Percentiles rank a stretch among this genome's conserved stretches.
These are phyloP conservation scores for Carex pumila DNA, from an alignment of 176 grass and related monocot species.

Conservation along the genomic window DNA sequence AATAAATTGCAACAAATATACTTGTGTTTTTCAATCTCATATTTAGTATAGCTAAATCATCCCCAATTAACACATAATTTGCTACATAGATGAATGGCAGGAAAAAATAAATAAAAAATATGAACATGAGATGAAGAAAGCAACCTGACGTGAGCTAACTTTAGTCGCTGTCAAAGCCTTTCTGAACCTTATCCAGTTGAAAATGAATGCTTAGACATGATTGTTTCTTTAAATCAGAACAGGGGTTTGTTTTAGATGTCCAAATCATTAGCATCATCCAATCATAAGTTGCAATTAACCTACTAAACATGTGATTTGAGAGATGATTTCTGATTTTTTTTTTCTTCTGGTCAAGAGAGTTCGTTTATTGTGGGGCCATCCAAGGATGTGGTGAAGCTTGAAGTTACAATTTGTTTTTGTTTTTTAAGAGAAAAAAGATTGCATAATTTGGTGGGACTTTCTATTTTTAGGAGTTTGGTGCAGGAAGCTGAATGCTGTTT, in stretches of 20 bases:
- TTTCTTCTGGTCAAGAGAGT: background rate
- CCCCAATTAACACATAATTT: background rate
- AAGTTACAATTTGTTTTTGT: background rate
- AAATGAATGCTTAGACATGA: conserved; percentile 12
- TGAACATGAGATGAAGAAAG: conserved; percentile 11
- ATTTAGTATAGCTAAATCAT: background rate
- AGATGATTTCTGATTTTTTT: background rate
- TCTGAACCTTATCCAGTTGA: conserved; percentile 16
- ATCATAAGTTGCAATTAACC: conserved; percentile 20
- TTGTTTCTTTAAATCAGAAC: conserved; percentile 11
- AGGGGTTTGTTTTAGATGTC: conserved; percentile 2
- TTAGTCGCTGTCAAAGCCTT: conserved; percentile 20
- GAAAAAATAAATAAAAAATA: background rate
- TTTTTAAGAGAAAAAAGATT: background rate
- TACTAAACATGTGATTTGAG: conserved; percentile 7
- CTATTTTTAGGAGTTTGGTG: background rate
- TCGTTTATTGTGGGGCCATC: conserved; percentile 1
- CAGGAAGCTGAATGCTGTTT: background rate
- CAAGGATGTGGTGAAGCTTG: background rate
- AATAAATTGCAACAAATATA: background rate
- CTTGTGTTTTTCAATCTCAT: background rate
- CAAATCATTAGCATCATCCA: conserved; percentile 28
- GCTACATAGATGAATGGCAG: background rate
- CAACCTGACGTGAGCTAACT: background rate
- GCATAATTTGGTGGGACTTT: background rate